A percentile compares a stretch with the other conserved stretches of the same genome.
These are phyloP conservation scores for Elasticomyces elasticus DNA, from an alignment of 495 filamentous ascomycete genomes.

Conservation along the genomic window DNA sequence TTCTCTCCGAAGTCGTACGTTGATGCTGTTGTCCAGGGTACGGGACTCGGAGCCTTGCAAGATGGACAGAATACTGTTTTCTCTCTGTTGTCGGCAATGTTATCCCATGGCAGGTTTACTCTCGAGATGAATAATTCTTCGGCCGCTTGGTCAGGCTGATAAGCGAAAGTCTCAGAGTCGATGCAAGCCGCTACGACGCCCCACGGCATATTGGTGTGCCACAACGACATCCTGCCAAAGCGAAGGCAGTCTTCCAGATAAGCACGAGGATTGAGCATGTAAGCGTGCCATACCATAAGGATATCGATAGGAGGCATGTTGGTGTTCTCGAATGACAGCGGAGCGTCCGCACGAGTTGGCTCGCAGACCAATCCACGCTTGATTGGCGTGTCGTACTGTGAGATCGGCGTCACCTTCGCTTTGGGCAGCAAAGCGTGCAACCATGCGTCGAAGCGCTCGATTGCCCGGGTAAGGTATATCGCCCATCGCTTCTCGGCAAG, in stretches of 20 bases:
- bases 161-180: constrained; percentile 51
- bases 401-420: constrained; percentile 22
- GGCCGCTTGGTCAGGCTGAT: constrained; percentile 42
- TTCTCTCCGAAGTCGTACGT: background rate
- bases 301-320: constrained; percentile 46
- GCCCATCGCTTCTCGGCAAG: constrained; percentile 75
- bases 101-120: constrained; percentile 53
- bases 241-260: constrained; percentile 74
- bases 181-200: constrained; percentile 46
- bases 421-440: constrained; percentile 38
- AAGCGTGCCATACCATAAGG: constrained; percentile 83
- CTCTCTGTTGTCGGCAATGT: constrained; percentile 38
- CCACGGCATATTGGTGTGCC: constrained; percentile 66
- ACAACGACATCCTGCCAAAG: constrained; percentile 47
- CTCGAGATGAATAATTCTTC: constrained; percentile 38
- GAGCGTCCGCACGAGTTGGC: background rate
- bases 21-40: constrained; percentile 53
- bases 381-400: constrained; percentile 16
- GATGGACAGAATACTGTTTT: constrained; percentile 49
- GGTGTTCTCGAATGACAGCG: background rate
- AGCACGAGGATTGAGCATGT: constrained; percentile 69
- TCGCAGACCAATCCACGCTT: constrained; percentile 17
- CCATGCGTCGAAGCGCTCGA: constrained; percentile 65
- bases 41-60: constrained; percentile 37
- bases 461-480: constrained; percentile 62